Evolutionary conservation across 1,139 yeast species (phyloP).

Genomic region (Debaryomycetaceae sp.): DNA sequence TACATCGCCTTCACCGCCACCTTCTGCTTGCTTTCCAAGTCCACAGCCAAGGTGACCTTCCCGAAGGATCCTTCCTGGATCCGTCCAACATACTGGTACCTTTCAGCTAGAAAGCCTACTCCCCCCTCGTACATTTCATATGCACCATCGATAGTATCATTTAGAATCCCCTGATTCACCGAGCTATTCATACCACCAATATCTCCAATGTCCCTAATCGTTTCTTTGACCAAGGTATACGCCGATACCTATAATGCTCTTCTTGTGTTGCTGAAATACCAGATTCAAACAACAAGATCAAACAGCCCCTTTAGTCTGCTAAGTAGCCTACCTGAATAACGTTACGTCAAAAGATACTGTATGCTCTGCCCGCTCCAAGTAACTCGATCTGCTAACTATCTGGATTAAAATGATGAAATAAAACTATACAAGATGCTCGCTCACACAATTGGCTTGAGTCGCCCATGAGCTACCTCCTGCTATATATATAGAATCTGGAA

Average conservation of each 20-base stretch:
- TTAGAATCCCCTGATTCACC: background rate
- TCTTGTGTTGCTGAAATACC: background rate
- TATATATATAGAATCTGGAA: background rate
- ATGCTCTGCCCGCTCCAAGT: background rate
- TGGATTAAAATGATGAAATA: background rate
- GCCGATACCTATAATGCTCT: background rate
- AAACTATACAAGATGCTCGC: background rate
- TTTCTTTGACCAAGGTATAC: background rate
- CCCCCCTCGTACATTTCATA: slow-evolving; percentile 36
- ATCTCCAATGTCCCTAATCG: background rate
- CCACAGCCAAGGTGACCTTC: slow-evolving; percentile 46
- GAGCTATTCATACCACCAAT: background rate
- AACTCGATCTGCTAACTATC: background rate
- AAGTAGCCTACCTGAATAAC: background rate
- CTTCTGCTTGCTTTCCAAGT: slow-evolving; percentile 22
- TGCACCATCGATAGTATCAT: slow-evolving; percentile 10
- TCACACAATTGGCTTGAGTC: too few species aligned
- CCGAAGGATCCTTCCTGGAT: slow-evolving; percentile 56
- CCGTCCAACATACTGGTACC: slow-evolving; percentile 34
- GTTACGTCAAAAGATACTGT: background rate
- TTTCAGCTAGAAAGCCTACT: slow-evolving; percentile 22
- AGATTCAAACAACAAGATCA: background rate
- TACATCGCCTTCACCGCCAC: slow-evolving; percentile 45
- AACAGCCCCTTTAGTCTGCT: background rate
- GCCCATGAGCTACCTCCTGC: background rate